phyloP scores from a whole-genome alignment of 208 protist species.

The Leishmania aethiopica region DNA sequence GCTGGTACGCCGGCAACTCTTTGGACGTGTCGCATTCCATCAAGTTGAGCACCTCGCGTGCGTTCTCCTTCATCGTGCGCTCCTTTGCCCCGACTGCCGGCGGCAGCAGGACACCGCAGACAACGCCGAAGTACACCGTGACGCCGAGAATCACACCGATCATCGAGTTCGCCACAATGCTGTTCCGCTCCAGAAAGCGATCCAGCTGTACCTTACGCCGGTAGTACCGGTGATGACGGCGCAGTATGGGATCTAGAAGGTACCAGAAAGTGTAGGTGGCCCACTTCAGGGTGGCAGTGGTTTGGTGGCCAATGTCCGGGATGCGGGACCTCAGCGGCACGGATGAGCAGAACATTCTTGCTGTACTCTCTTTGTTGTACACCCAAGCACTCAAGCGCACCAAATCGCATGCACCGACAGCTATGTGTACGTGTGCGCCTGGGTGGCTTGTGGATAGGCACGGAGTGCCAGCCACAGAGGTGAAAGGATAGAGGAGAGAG shows the following conservation, averaged over 20 bases:
- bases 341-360: constrained; percentile 13
- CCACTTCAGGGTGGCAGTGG: constrained; percentile 66
- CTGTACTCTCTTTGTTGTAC: not conserved
- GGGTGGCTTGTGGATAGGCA: not conserved
- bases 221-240: constrained; percentile 72
- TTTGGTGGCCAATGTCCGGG: constrained; percentile 46
- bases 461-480: not conserved
- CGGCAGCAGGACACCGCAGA: constrained; percentile 41
- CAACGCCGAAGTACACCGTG: constrained; percentile 62
- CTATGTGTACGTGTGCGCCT: not conserved
- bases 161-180: constrained; percentile 51
- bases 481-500: not conserved
- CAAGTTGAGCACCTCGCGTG: constrained; percentile 53
- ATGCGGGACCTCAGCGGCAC: constrained; percentile 33
- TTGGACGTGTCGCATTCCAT: constrained; percentile 70
- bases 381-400: not conserved
- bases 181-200: constrained; percentile 72
- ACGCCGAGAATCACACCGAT: constrained; percentile 67
- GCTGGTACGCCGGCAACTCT: constrained; percentile 72
- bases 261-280: constrained; percentile 85
- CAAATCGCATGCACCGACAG: not conserved
- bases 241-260: constrained; percentile 71
- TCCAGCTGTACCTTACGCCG: constrained; percentile 73
- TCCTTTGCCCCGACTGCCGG: constrained; percentile 34
- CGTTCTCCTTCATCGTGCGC: constrained; percentile 67